A percentile compares a stretch with the other conserved stretches of the same genome.
Evolutionary conservation across 2,329 filamentous ascomycete genomes (phyloP).

Genomic region (Dactylellina drechsleri): DNA sequence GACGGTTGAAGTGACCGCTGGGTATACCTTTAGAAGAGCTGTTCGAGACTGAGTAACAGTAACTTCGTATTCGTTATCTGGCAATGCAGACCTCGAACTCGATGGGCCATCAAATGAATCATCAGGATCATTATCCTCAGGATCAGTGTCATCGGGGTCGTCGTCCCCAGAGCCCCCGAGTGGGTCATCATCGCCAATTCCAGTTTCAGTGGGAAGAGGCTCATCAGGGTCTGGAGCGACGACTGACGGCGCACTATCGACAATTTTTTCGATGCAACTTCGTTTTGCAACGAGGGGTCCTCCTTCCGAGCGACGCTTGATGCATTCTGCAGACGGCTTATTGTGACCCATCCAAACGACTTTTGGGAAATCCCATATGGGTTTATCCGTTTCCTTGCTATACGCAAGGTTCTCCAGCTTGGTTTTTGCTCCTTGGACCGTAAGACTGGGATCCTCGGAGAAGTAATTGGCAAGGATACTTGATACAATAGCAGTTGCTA

Average conservation of each 20-base stretch:
- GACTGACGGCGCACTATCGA: neutral
- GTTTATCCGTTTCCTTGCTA: neutral
- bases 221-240: neutral
- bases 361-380: constrained; percentile 2
- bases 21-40: neutral
- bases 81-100: too few relatives aligned
- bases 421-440: neutral
- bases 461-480: constrained; percentile 32
- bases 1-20: too few relatives aligned
- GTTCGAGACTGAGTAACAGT: too few relatives aligned
- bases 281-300: neutral
- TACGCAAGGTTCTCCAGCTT: constrained; percentile 11
- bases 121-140: too few relatives aligned
- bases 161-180: neutral
- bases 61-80: too few relatives aligned
- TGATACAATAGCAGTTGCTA: constrained; percentile 31
- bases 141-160: too few relatives aligned
- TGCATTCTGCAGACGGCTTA: neutral
- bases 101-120: too few relatives aligned
- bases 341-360: constrained; percentile 32
- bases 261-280: neutral
- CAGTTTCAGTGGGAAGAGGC: neutral
- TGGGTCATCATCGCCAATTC: neutral
- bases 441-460: neutral
- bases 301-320: neutral